A percentile compares a stretch with the other conserved stretches of the same genome.
These are phyloP conservation scores for Pseudogymnoascus sp. DNA, from an alignment of 2,329 filamentous ascomycete genomes.

Conservation along the genomic window DNA sequence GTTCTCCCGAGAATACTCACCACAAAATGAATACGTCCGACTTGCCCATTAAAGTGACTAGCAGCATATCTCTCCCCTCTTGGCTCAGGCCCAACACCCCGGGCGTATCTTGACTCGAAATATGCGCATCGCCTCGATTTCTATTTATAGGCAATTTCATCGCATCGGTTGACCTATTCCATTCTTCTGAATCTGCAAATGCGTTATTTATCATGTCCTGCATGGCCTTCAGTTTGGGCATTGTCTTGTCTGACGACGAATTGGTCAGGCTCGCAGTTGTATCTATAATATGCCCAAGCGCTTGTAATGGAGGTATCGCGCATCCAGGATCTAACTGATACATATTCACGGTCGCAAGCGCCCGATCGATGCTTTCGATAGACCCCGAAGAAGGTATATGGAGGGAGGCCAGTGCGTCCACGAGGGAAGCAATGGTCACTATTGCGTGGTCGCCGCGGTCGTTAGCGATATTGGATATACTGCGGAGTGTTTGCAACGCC, in stretches of 20 bases:
- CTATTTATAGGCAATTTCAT: constrained; percentile 47
- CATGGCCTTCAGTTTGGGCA: constrained; percentile 52
- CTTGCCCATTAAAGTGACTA: constrained; percentile 52
- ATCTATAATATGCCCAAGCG: constrained; percentile 59
- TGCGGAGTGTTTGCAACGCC: constrained; percentile 59
- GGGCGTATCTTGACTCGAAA: constrained; percentile 49
- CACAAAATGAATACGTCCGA: constrained; percentile 36
- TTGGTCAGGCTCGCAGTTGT: constrained; percentile 60
- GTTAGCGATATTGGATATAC: constrained; percentile 50
- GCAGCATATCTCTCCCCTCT: constrained; percentile 44
- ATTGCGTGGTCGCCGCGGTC: constrained; percentile 54
- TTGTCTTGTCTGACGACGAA: constrained; percentile 47
- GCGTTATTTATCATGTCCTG: constrained; percentile 54
- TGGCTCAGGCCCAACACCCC: constrained; percentile 43
- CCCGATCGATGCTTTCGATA: constrained; percentile 61
- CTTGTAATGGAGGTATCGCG: constrained; percentile 56
- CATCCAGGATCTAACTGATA: constrained; percentile 58
- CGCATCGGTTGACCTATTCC: constrained; percentile 36
- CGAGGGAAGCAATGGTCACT: constrained; percentile 53
- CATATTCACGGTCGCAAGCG: constrained; percentile 64
- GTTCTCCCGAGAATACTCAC: constrained; percentile 4
- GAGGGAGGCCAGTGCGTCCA: constrained; percentile 63
- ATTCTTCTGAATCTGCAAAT: constrained; percentile 27
- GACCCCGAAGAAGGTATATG: constrained; percentile 55
- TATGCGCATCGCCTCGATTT: constrained; percentile 38